Percentiles rank a stretch among this genome's conserved stretches.
phyloP scores from a whole-genome alignment of 208 protist genomes.

The Herpetomonas muscarum region DNA sequence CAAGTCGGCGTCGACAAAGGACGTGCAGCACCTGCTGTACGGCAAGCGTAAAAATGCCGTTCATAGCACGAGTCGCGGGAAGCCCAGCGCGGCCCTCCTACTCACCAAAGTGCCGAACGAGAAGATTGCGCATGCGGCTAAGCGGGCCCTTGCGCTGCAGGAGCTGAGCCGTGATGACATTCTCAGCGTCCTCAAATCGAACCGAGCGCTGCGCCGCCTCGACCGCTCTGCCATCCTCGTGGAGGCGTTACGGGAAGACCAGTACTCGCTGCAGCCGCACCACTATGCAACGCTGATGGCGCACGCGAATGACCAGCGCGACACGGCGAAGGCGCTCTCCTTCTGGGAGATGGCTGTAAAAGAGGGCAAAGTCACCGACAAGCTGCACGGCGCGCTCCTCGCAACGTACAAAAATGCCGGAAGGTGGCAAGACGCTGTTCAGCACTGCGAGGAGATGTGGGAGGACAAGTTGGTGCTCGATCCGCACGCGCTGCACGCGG shows the following conservation, averaged over 20 bases:
- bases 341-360: conserved; percentile 63
- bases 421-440: conserved; percentile 60
- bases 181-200: conserved; percentile 42
- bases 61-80: conserved; percentile 47
- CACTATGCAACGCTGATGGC: conserved; percentile 83
- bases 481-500: conserved; percentile 57
- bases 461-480: conserved; percentile 66
- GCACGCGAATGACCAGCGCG: conserved; percentile 75
- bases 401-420: conserved; percentile 58
- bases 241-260: conserved; percentile 29
- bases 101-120: conserved; percentile 35
- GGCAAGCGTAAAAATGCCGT: conserved; percentile 71
- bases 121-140: conserved; percentile 30
- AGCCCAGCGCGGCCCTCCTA: conserved; percentile 42
- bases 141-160: conserved; percentile 38
- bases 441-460: conserved; percentile 63
- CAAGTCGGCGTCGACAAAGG: conserved; percentile 10
- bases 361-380: conserved; percentile 49
- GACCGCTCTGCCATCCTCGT: conserved; percentile 70
- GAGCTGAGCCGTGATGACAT: conserved; percentile 55
- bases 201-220: conserved; percentile 63
- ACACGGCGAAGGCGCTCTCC: conserved; percentile 44
- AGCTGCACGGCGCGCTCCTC: conserved; percentile 69
- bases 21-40: conserved; percentile 77
- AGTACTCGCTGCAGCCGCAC: conserved; percentile 43